Conservation (phyloP, 1,139 yeast genomes). For the Diutina pseudorugosa region DNA sequence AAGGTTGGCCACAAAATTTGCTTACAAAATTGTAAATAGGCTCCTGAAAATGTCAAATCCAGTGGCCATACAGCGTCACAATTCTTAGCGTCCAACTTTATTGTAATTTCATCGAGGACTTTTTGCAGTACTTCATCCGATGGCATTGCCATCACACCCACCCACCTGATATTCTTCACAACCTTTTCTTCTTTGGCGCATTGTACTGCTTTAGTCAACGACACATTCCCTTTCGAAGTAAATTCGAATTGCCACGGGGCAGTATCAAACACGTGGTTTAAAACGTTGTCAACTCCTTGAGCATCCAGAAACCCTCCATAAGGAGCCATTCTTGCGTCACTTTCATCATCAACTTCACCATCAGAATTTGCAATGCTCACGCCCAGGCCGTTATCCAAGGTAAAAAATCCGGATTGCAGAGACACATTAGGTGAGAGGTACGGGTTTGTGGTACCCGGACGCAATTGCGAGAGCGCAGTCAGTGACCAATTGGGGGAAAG, state of each 20-base stretch:
- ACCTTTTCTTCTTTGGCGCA: slow-evolving; percentile 41
- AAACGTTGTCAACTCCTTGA: slow-evolving; percentile 26
- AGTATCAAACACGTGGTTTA: slow-evolving; percentile 45
- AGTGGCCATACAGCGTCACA: slow-evolving; percentile 61
- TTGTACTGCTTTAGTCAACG: slow-evolving; percentile 74
- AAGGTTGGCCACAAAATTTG: slow-evolving; percentile 94
- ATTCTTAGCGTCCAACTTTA: slow-evolving; percentile 30
- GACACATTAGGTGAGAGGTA: neutral
- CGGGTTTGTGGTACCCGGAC: neutral
- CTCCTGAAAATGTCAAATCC: slow-evolving; percentile 78
- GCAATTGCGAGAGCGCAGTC: neutral
- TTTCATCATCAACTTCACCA: slow-evolving; percentile 13
- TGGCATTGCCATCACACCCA: slow-evolving; percentile 87
- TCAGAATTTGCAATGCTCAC: neutral
- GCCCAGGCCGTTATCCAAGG: neutral
- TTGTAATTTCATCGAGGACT: slow-evolving; percentile 39
- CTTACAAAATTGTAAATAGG: slow-evolving; percentile 81
- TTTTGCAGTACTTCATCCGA: slow-evolving; percentile 61
- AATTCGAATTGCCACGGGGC: slow-evolving; percentile 67
- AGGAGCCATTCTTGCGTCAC: slow-evolving; percentile 40
- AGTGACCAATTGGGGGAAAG: neutral
- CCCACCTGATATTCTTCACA: slow-evolving; percentile 50
- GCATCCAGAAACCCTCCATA: slow-evolving; percentile 66
- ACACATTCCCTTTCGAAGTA: slow-evolving; percentile 68
- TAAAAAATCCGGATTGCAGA: neutral